Evolutionary conservation across 2,329 filamentous ascomycete species (phyloP).

Genomic region (Cyphellophora europaea): DNA sequence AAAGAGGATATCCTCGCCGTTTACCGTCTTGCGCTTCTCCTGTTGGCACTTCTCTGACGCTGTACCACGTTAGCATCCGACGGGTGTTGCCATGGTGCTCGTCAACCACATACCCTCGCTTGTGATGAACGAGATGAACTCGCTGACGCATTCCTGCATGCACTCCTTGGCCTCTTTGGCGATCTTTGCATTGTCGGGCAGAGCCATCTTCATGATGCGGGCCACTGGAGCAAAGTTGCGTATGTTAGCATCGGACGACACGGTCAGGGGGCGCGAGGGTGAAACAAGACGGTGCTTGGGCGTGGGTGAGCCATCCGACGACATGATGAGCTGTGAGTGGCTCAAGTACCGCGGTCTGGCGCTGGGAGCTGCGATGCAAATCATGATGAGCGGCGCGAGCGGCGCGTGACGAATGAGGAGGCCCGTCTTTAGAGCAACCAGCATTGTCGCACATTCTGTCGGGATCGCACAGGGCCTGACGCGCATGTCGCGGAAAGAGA

Average conservation of each 20-base stretch:
- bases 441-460: slow-evolving; percentile 15
- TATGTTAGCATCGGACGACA: slow-evolving; percentile 77
- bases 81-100: slow-evolving; percentile 4
- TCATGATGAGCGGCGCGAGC: slow-evolving; percentile 25
- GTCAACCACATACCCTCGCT: slow-evolving; percentile 71
- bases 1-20: slow-evolving; percentile 96
- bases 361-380: slow-evolving; percentile 20
- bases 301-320: slow-evolving; percentile 12
- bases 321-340: slow-evolving; percentile 19
- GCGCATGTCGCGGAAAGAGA: background rate
- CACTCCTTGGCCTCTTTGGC: slow-evolving; percentile 98
- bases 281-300: slow-evolving; percentile 2
- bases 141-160: slow-evolving; percentile 99
- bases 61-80: slow-evolving; percentile 35
- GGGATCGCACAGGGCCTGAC: background rate
- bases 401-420: slow-evolving; percentile 27
- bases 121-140: slow-evolving; percentile 99
- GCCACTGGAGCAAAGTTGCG: slow-evolving; percentile 92
- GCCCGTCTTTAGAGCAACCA: slow-evolving; percentile 1
- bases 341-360: slow-evolving; percentile 13
- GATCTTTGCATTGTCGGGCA: slow-evolving; percentile 98
- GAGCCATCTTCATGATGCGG: slow-evolving; percentile 95
- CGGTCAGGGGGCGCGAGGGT: slow-evolving; percentile 11
- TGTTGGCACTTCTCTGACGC: slow-evolving; percentile 99
- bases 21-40: slow-evolving; percentile 98